phyloP scores from a whole-genome alignment of 495 filamentous ascomycete species.

The Penicillium antarcticum region DNA sequence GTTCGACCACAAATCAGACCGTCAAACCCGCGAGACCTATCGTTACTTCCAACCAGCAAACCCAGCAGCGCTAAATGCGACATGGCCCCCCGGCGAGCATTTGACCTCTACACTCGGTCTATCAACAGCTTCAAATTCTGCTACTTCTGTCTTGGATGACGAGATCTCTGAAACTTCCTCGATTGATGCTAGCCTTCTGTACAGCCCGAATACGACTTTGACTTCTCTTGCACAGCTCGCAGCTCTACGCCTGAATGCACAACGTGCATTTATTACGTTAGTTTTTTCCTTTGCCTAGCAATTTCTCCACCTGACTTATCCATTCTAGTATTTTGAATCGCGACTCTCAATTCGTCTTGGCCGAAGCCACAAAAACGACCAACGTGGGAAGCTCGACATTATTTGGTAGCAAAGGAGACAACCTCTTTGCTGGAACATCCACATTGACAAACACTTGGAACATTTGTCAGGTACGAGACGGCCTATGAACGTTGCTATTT shows the following conservation, averaged over 20 bases:
- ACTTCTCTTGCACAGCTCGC: slow-evolving; percentile 42
- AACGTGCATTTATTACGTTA: slow-evolving; percentile 32
- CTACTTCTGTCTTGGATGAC: neutral
- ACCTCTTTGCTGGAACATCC: slow-evolving; percentile 40
- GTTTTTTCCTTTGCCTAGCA: neutral
- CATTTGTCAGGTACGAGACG: neutral
- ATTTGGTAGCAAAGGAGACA: slow-evolving; percentile 32
- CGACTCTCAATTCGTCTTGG: slow-evolving; percentile 47
- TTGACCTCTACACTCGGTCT: neutral
- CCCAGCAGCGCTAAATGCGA: slow-evolving; percentile 1
- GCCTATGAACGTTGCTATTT: slow-evolving; percentile 23
- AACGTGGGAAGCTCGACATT: slow-evolving; percentile 26
- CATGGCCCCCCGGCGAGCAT: neutral
- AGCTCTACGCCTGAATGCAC: slow-evolving; percentile 36
- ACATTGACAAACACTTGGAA: slow-evolving; percentile 30
- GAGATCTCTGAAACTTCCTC: neutral
- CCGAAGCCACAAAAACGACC: slow-evolving; percentile 45
- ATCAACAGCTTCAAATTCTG: neutral
- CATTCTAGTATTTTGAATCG: slow-evolving; percentile 19
- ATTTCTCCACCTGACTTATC: neutral
- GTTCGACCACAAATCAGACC: slow-evolving; percentile 8
- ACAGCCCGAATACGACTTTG: slow-evolving; percentile 45
- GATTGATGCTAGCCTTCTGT: neutral
- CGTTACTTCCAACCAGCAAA: slow-evolving; percentile 29
- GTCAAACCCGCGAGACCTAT: slow-evolving; percentile 28